These are phyloP conservation scores for Wallacemonas sp. DNA, from an alignment of 208 protist species.

Conservation along the genomic window DNA sequence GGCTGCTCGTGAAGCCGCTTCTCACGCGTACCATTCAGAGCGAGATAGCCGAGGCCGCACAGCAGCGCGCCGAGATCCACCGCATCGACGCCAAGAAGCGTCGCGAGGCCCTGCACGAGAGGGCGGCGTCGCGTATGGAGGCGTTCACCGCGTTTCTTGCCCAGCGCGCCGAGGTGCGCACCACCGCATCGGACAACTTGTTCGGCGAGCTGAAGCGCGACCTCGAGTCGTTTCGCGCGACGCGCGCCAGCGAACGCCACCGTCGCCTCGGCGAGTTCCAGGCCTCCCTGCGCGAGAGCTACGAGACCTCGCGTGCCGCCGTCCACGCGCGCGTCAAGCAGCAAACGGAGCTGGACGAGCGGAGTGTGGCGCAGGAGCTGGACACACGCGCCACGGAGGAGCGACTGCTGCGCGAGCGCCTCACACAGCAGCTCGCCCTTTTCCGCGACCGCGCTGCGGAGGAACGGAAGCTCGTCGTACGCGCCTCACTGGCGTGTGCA, in stretches of 20 bases:
- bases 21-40: conserved; percentile 41
- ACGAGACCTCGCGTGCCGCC: background rate
- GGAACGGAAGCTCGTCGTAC: conserved; percentile 17
- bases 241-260: background rate
- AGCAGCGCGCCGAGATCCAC: conserved; percentile 46
- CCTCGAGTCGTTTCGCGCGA: conserved; percentile 8
- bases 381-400: conserved; percentile 16
- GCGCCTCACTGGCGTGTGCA: background rate
- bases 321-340: background rate
- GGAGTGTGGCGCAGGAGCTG: background rate
- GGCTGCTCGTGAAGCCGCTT: conserved; percentile 37
- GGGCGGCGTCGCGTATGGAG: conserved; percentile 25
- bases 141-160: conserved; percentile 26
- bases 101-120: conserved; percentile 17
- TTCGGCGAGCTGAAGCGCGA: conserved; percentile 26
- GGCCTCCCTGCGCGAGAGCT: background rate
- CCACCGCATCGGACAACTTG: conserved; percentile 24
- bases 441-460: conserved; percentile 22
- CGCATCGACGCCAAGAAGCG: conserved; percentile 29
- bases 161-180: conserved; percentile 20
- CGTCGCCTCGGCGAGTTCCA: conserved; percentile 23
- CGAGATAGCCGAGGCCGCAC: conserved; percentile 31
- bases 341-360: conserved; percentile 3
- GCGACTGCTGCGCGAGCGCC: conserved; percentile 9
- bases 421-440: conserved; percentile 7